Percentiles rank a stretch among this genome's conserved stretches.
Evolutionary conservation across 306 rosid species (phyloP).

Genomic region (Hippophae gyantsensis): DNA sequence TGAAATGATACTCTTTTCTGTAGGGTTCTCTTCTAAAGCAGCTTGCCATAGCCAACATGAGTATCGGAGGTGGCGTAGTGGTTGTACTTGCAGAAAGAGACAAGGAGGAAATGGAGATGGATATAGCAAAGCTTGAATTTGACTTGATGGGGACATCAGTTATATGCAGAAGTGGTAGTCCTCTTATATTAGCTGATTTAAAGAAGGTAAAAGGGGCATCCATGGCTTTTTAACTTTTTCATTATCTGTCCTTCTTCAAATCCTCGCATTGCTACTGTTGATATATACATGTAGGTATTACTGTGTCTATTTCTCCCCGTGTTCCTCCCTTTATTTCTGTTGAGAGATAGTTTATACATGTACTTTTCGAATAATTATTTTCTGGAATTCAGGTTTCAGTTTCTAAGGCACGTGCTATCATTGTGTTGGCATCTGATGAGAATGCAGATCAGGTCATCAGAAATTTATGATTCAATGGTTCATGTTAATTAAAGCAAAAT

Average conservation of each 20-base stretch:
- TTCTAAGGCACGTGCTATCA: conserved; percentile 95
- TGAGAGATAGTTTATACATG: conserved; percentile 8
- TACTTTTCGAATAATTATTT: neutral
- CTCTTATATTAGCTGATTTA: conserved; percentile 88
- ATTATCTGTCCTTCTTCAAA: neutral
- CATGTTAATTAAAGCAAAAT: conserved; percentile 8
- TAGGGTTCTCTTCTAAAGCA: conserved; percentile 97
- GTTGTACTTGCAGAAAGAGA: conserved; percentile 98
- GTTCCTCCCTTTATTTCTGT: conserved; percentile 3
- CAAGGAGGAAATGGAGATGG: conserved; percentile 97
- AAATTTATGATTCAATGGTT: conserved; percentile 9
- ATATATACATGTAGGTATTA: conserved; percentile 7
- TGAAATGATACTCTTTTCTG: conserved; percentile 13
- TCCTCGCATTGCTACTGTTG: conserved; percentile 6
- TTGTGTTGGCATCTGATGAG: conserved; percentile 90
- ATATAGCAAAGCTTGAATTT: conserved; percentile 89
- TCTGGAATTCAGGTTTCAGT: conserved; percentile 65
- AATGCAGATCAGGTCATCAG: conserved; percentile 85
- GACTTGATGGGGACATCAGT: conserved; percentile 96
- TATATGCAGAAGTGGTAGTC: conserved; percentile 97
- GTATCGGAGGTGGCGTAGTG: conserved; percentile 86
- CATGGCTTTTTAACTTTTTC: conserved; percentile 2
- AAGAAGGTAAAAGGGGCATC: conserved; percentile 55
- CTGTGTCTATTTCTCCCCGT: neutral
- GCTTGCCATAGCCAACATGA: conserved; percentile 90